Evolutionary conservation across 768 basidiomycete species (phyloP), one percentile per base, ranked within the genome.

Genomic region (Fistulinella prunicolor): DNA sequence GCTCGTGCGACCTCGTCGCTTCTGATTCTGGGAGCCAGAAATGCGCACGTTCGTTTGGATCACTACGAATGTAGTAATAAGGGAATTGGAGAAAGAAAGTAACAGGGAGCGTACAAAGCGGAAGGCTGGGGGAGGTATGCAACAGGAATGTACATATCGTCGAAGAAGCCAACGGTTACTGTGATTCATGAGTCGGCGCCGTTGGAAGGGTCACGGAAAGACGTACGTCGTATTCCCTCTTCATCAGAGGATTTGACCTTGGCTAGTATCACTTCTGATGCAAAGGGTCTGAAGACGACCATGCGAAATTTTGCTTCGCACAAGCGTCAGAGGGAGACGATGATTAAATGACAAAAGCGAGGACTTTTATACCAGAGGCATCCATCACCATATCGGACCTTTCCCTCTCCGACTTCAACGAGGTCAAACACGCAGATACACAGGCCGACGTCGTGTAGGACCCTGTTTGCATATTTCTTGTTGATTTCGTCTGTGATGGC

Each of bases 141-240:
- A 0, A 79, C 69, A 0, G 93, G 90, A 38, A 97, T 79, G 62
- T 91, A 89, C 20, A 97, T 85, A 58, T 97, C 94, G 67, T 93
- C 90, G 60, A 98, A 98, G 73, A 98, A 97, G 17, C 86, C 88
- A 16, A 96, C 66, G 19, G 86, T 81, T 22, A 95, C 94, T 95
- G 57, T 14, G 28, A 46, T 30, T 17, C 12, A 23, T 61, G 24
- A 55, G 49, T 17, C 22, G 26, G 40, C 13, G 6, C 17, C 7
- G 0, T 38, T 3, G 14, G 14, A 20, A 8, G 23, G 17, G 38
- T 24, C 32, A 38, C 2, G 30, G 12, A 43, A 22, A 23, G 14
- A 73, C 89, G 36, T 54, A 94, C 95, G 66, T 67, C 90, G 76
- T 53, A 98, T 83, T 10, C 89, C 89, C 40, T 89, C 83, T 55